Percentiles rank a stretch among this genome's conserved stretches.
phyloP scores from a whole-genome alignment of 306 rosid genomes.

The Rubus parviflorus region DNA sequence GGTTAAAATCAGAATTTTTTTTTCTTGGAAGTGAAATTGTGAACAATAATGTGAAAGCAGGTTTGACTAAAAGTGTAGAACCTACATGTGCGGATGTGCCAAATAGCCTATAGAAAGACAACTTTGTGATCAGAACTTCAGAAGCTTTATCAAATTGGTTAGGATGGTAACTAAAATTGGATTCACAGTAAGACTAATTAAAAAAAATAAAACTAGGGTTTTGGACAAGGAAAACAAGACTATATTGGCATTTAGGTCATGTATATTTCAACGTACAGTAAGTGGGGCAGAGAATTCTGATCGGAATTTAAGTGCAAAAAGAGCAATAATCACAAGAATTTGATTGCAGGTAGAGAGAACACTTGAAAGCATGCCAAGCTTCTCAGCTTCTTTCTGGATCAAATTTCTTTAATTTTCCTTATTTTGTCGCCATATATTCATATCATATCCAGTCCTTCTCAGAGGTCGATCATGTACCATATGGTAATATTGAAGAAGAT shows the following conservation, averaged over 20 bases:
- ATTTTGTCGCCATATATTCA: constrained; percentile 38
- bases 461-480: background rate
- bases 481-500: constrained; percentile 19
- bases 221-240: no score
- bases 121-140: background rate
- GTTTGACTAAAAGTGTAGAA: background rate
- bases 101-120: background rate
- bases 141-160: no score
- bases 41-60: background rate
- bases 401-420: constrained; percentile 15
- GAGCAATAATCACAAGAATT: constrained; percentile 41
- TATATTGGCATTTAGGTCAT: background rate
- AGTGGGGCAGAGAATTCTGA: constrained; percentile 43
- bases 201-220: no score
- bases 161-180: no score
- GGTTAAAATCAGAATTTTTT: no score
- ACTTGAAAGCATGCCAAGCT: constrained; percentile 3
- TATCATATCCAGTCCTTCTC: background rate
- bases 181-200: background rate
- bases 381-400: constrained; percentile 17
- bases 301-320: constrained; percentile 35
- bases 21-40: no score
- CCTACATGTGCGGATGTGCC: background rate
- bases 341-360: constrained; percentile 34
- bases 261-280: constrained; percentile 5